phyloP scores from a whole-genome alignment of 106 monocot species.

The Posidonia australis region DNA sequence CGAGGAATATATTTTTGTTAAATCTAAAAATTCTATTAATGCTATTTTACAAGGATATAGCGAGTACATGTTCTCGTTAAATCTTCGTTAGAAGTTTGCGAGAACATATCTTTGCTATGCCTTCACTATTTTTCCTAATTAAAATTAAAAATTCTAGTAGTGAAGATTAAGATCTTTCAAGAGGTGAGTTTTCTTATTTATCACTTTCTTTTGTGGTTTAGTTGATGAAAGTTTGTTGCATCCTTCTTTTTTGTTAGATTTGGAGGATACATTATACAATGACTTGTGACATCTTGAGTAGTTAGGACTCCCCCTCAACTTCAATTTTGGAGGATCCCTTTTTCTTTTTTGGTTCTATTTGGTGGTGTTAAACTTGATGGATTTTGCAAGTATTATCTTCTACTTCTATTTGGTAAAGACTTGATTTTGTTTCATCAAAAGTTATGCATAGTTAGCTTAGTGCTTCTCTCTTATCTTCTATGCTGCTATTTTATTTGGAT shows the following conservation, averaged over 20 bases:
- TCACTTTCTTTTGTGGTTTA: neutral
- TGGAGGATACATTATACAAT: constrained; percentile 49
- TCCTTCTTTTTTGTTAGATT: constrained; percentile 15
- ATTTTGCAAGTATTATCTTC: neutral
- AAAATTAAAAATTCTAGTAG: no score
- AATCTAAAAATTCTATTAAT: no score
- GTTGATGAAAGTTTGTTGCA: neutral
- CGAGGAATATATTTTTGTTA: no score
- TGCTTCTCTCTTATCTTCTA: neutral
- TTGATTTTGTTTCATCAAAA: neutral
- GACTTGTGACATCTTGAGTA: constrained; percentile 96
- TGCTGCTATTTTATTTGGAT: no score
- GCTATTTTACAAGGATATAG: no score
- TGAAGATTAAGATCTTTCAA: no score
- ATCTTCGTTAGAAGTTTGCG: no score
- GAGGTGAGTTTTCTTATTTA: no score
- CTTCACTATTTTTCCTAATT: no score
- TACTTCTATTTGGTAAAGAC: neutral
- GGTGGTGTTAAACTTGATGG: neutral
- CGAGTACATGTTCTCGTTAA: no score
- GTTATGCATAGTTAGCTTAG: constrained; percentile 30
- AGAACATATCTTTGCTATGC: no score
- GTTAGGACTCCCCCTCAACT: constrained; percentile 16
- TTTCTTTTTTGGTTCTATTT: neutral
- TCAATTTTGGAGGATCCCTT: neutral